Evolutionary conservation across 345 rosid genomes (phyloP), one percentile per base, ranked within the genome.

Genomic region (Psidium guajava): DNA sequence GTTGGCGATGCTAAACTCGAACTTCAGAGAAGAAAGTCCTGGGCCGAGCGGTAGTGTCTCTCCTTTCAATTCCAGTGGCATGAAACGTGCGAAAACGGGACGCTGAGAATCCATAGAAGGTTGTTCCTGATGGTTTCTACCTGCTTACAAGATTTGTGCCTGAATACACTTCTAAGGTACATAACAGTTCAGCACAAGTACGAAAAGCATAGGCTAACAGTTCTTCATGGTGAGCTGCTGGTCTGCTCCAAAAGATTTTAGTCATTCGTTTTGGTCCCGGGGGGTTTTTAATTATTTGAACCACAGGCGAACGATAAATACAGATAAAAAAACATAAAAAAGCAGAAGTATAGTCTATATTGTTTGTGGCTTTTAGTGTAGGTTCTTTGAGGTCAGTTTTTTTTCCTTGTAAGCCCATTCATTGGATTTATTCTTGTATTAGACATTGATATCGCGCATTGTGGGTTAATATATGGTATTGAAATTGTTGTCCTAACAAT

Each of bases 81-180:
- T 96, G 96, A 97, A 97, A 90, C 98, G 99, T 54, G 98, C 98
- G 3, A 97, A 97, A 90, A 96, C 98, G 3, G 98, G 98, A 64
- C 93, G 96, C 87, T 97, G 87, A 89, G 85, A 88, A 82, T 75
- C 75, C 20, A 52, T 52, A 50, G 86, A 73, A 42, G 82, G 61
- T 69, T 13, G 47, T 69, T 69, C 77, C 47, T 36, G 77, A 74
- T 86, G 84, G 86, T 85, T 87, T 81, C 61, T 50, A 85, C 82
- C 85, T 77, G 87, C 89, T 81, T 83, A 88, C 56, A 84, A 82
- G 85, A 85, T 83, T 85, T 87, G 77, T 73, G 83, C 85, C 90
- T 86, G 87, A 84, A 73, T 87, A 86, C 86, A 88, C 86, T 55
- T 82, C 88, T 89, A 18, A 81, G 82, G 83, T 86, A 89, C 91